phyloP scores from a whole-genome alignment of 495 filamentous ascomycete species.

The Staphylotrichum longicolle region DNA sequence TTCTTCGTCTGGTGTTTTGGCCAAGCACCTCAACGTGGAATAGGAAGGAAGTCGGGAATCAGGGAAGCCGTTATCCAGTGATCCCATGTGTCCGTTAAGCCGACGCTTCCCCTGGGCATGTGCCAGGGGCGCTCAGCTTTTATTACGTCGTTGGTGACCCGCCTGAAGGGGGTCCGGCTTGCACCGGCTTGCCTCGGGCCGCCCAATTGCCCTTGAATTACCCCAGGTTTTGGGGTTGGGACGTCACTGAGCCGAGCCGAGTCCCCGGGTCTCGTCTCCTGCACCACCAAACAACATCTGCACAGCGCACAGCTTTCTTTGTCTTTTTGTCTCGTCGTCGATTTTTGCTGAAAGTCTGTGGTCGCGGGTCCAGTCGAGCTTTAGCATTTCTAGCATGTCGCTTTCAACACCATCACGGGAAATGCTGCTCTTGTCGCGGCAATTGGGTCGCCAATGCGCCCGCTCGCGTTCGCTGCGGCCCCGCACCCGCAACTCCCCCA shows the following conservation, averaged over 20 bases:
- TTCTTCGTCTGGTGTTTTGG: conserved; percentile 8
- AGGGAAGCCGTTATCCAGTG: background rate
- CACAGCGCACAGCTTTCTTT: no score
- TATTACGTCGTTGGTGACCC: conserved; percentile 15
- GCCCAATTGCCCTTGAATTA: conserved; percentile 14
- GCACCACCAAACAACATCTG: background rate
- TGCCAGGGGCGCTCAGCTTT: conserved; percentile 10
- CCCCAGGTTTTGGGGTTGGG: conserved; percentile 14
- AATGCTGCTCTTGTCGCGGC: conserved; percentile 39
- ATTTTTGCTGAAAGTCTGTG: background rate
- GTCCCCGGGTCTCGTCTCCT: background rate
- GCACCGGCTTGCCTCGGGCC: conserved; percentile 38
- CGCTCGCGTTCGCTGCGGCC: conserved; percentile 15
- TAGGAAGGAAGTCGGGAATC: no score
- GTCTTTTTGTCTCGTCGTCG: conserved; percentile 1
- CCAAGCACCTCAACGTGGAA: no score
- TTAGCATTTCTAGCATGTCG: conserved; percentile 31
- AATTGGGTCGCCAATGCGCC: conserved; percentile 41
- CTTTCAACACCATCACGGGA: conserved; percentile 37
- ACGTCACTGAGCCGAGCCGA: conserved; percentile 8
- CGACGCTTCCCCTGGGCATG: conserved; percentile 17
- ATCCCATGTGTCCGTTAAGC: conserved; percentile 12
- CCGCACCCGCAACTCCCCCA: conserved; percentile 11
- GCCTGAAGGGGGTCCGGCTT: conserved; percentile 28
- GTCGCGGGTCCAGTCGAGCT: conserved; percentile 4